Evolutionary conservation across 2,329 filamentous ascomycete genomes (phyloP), one percentile per base, ranked within the genome.

Genomic region (Dactylellina drechsleri): DNA sequence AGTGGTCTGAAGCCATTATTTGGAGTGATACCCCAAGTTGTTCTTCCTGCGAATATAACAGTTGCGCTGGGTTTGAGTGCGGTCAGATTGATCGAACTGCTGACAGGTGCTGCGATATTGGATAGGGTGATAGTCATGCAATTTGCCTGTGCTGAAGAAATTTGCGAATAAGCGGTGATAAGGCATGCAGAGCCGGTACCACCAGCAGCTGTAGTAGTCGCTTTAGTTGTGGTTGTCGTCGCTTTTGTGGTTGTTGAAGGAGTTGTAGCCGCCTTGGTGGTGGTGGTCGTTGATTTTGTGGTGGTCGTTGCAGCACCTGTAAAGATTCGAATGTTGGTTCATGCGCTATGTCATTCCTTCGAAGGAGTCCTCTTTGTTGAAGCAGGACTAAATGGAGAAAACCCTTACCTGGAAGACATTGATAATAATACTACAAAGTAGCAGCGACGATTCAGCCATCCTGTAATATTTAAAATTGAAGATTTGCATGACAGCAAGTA

Each of bases 101-200:
- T 50, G 15, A 16, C 47, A 20, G 47, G 47, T 50, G 47, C 12
- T 18, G 15, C 18, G 47, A 50, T 50, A 2, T 20, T 20, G 15
- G 47, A 50, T 2, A 50, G 47, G 16, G 47, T 50, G 8, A 50
- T n/a, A 50, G 47, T 50, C 47, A n/a, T 15, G 47, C 47, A 50
- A 7, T n/a, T 16, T 15, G 13, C 16, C 7, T 50, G 47, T 15
- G 47, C 47, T 50, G 47, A 8, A 1, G 47, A 15, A 50, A 50
- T 50, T 50, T 50, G 47, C 16, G 47, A 50, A 13, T 16, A 50
- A 18, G 47, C 47, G 2, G 47, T 50, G 47, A 13, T n/a, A 50
- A 50, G 47, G 12, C 47, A 50, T 50, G 47, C 47, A 18, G 47
- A 3, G 2, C 13, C 16, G 13, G 16, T 50, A 10, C 13, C 18